phyloP scores from a whole-genome alignment of 768 basidiomycete genomes.

The Suillus sp. region DNA sequence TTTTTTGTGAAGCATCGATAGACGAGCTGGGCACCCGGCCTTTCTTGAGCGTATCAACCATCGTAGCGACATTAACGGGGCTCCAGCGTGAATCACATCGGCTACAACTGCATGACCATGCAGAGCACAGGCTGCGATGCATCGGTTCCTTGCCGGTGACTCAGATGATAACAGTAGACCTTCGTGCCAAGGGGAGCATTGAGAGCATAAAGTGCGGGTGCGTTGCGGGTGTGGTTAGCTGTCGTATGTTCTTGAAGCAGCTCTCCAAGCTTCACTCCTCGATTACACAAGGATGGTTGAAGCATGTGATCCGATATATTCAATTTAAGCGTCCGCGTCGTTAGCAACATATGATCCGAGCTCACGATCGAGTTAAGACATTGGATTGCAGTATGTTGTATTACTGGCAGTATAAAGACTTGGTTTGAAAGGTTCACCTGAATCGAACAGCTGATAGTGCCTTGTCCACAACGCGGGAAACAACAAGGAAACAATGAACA shows the following conservation, averaged over 20 bases:
- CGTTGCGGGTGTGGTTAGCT: not conserved
- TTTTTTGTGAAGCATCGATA: not conserved
- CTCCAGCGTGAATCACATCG: not conserved
- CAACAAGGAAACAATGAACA: slow-evolving; percentile 6
- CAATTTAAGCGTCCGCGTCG: not conserved
- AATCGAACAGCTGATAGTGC: not conserved
- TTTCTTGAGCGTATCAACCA: not conserved
- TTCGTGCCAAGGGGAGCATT: slow-evolving; percentile 77
- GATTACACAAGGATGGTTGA: not conserved
- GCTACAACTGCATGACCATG: not conserved
- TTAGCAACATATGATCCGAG: not conserved
- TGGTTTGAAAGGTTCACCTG: not conserved
- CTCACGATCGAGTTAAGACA: not conserved
- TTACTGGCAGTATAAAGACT: not conserved
- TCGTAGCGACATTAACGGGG: not conserved
- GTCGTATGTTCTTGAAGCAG: not conserved
- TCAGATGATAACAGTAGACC: slow-evolving; percentile 53
- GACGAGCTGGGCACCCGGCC: not conserved
- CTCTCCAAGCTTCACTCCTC: not conserved
- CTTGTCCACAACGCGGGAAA: not conserved
- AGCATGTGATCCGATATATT: not conserved
- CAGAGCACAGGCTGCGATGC: slow-evolving; percentile 82
- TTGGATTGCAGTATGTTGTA: not conserved
- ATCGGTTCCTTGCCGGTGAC: slow-evolving; percentile 67
- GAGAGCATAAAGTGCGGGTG: slow-evolving; percentile 28